Evolutionary conservation across 176 grass and related monocot genomes (phyloP).

Genomic region (Carex parvula): DNA sequence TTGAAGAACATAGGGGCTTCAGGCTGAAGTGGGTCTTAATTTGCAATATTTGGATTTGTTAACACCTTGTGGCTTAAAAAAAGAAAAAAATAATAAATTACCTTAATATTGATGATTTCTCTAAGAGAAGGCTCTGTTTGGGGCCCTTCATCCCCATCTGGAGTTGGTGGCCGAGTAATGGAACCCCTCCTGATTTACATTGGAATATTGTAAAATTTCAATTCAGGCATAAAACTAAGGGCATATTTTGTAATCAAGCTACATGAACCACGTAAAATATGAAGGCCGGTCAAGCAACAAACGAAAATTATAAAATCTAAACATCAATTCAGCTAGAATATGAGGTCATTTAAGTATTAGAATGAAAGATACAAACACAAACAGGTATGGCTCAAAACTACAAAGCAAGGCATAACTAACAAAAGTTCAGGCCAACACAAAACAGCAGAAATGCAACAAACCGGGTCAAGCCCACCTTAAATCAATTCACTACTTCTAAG

Average conservation of each 20-base stretch:
- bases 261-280: background rate
- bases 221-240: background rate
- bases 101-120: conserved; percentile 96
- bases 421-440: background rate
- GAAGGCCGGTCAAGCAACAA: background rate
- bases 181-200: conserved; percentile 72
- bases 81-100: conserved; percentile 12
- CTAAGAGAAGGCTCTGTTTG: conserved; percentile 65
- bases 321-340: background rate
- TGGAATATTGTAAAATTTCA: background rate
- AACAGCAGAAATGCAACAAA: background rate
- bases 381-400: background rate
- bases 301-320: background rate
- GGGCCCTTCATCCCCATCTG: conserved; percentile 50
- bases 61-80: background rate
- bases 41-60: background rate
- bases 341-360: background rate
- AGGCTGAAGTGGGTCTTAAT: background rate
- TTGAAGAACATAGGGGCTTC: background rate
- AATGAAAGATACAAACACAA: background rate
- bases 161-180: conserved; percentile 89
- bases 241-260: background rate
- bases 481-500: background rate
- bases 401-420: background rate
- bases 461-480: background rate